Evolutionary conservation across 192 early-diverging fungal genomes (phyloP).

Genomic region (Dissophora globulifera): DNA sequence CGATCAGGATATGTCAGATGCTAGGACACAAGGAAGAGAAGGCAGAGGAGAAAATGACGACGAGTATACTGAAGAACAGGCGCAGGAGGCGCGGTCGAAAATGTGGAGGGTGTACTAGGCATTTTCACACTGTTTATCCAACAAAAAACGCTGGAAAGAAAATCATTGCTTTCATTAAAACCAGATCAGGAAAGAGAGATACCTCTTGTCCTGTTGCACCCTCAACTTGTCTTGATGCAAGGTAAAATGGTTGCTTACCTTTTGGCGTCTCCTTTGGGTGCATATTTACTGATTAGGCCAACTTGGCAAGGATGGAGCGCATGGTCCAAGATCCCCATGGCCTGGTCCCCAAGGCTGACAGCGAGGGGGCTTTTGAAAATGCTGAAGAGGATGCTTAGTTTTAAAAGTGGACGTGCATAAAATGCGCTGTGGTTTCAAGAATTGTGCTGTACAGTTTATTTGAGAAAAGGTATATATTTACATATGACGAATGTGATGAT

Average conservation of each 20-base stretch:
- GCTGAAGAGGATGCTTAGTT: slow-evolving; percentile 24
- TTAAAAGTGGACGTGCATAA: too few relatives aligned
- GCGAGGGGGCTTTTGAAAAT: slow-evolving; percentile 22
- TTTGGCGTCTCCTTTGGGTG: too few relatives aligned
- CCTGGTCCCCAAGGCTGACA: slow-evolving; percentile 12
- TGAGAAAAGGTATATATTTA: too few relatives aligned
- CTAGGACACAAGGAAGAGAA: neutral
- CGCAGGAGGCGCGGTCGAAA: slow-evolving; percentile 44
- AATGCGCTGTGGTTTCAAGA: too few relatives aligned
- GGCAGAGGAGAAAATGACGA: neutral
- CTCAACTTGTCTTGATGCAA: too few relatives aligned
- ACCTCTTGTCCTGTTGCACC: too few relatives aligned
- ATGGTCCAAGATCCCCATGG: slow-evolving; percentile 37
- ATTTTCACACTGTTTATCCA: too few relatives aligned
- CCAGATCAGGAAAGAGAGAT: neutral
- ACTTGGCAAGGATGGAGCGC: slow-evolving; percentile 38
- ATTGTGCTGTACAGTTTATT: too few relatives aligned
- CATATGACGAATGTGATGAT: too few relatives aligned
- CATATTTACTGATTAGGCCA: slow-evolving; percentile 14
- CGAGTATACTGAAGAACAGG: slow-evolving; percentile 37
- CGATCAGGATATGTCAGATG: slow-evolving; percentile 13
- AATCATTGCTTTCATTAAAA: neutral
- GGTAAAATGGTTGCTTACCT: too few relatives aligned
- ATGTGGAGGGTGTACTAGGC: slow-evolving; percentile 46
- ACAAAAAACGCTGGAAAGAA: neutral